phyloP scores from a whole-genome alignment of 305 asterid species.

The Fraxinus xanthoxyloides region DNA sequence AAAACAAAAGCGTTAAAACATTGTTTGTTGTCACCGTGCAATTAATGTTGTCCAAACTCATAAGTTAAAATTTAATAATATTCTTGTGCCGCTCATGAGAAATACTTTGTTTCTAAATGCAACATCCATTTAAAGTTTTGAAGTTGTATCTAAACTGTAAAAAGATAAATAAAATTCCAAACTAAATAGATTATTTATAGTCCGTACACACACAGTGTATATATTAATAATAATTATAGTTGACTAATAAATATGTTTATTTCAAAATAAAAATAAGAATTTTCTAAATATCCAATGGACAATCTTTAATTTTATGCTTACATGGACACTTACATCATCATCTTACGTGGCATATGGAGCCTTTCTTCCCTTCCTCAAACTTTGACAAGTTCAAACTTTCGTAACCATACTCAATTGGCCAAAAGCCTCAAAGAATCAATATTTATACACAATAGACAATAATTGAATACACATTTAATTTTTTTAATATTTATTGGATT shows the following conservation, averaged over 20 bases:
- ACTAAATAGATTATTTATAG: not conserved
- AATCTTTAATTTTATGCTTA: not conserved
- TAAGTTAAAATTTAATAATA: not conserved
- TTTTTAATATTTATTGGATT: not conserved
- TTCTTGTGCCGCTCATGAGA: not conserved
- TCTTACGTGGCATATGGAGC: not conserved
- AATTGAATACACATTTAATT: not conserved
- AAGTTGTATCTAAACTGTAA: not conserved
- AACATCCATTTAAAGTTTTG: not conserved
- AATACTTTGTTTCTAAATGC: not conserved
- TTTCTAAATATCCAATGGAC: not conserved
- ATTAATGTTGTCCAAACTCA: not conserved
- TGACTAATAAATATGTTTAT: not conserved
- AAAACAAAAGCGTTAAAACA: not conserved
- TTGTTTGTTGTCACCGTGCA: not conserved
- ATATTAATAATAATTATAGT: too few species aligned
- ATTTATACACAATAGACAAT: slow-evolving; percentile 25
- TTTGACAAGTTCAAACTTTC: slow-evolving; percentile 48
- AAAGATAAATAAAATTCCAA: too few species aligned
- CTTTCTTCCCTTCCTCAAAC: slow-evolving; percentile 19
- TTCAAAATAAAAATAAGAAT: not conserved
- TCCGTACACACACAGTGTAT: not conserved
- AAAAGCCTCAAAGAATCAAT: slow-evolving; percentile 10
- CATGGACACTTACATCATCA: not conserved
- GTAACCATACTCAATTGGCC: slow-evolving; percentile 33